A percentile compares a stretch with the other conserved stretches of the same genome.
Evolutionary conservation across 768 basidiomycete species (phyloP).

Genomic region (Lactifluus hygrophoroides): DNA sequence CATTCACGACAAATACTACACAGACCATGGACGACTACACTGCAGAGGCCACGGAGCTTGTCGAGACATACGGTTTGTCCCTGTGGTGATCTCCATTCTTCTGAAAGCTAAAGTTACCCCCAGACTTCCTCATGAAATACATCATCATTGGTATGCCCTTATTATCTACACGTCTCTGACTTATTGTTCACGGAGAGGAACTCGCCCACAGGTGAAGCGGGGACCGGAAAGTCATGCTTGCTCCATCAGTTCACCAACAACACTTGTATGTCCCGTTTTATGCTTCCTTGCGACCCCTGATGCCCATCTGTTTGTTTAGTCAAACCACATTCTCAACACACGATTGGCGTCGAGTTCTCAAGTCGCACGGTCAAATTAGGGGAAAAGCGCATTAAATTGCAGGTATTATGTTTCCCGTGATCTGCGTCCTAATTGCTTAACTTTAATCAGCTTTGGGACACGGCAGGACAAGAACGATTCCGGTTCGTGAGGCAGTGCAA

Average conservation of each 20-base stretch:
- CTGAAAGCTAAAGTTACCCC: not conserved
- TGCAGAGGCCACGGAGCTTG: constrained; percentile 80
- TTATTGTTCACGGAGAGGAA: not conserved
- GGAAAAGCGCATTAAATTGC: constrained; percentile 91
- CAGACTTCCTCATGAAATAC: constrained; percentile 98
- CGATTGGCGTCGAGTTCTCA: constrained; percentile 97
- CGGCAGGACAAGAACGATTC: constrained; percentile 94
- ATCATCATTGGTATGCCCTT: constrained; percentile 76
- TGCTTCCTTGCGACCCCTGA: not conserved
- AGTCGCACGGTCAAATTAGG: constrained; percentile 88
- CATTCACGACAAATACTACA: constrained; percentile 21
- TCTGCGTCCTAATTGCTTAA: not conserved
- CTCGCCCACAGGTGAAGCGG: constrained; percentile 72
- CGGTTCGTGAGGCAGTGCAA: constrained; percentile 39
- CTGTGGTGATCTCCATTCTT: not conserved
- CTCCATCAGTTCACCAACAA: constrained; percentile 96
- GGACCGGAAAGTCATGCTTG: constrained; percentile 94
- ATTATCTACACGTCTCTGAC: not conserved
- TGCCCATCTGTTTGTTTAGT: constrained; percentile 39
- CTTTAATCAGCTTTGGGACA: constrained; percentile 76
- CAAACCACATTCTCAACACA: constrained; percentile 95
- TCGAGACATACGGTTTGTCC: constrained; percentile 81
- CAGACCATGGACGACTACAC: constrained; percentile 57
- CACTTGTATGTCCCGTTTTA: constrained; percentile 54
- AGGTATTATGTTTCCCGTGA: constrained; percentile 50